Base-by-base conservation (phyloP, 2,329 filamentous ascomycete genomes). In the Escovopsis sp. region DNA sequence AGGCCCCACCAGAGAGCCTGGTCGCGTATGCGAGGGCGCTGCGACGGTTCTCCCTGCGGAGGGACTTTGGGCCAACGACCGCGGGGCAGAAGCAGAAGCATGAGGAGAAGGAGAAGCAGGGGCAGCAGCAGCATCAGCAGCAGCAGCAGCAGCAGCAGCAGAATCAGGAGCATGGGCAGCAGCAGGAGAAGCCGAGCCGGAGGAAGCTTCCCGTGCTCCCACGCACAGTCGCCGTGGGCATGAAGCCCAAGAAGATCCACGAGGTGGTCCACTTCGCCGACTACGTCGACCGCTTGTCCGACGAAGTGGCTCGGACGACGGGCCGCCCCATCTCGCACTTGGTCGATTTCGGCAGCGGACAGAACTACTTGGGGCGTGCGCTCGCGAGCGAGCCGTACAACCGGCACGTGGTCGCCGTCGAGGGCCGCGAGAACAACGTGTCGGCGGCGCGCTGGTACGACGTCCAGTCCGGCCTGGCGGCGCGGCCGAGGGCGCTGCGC, bases 201-300 rank as follows among this genome's bases (percentile, higher is more conserved):
- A 6, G 6, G 21, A 63, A 65, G 37, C 58, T 70, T 37, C 64
- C 71, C 5, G 65, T 67, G 44, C 54, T 93, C 16, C 75, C 84
- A 3, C 70, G 74, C 33, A 70, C 79, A 45, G 72, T 94, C 13
- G 72, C 82, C 0, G 71, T 93, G 12, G 90, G 90, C 4, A 98
- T 98, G 90, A 93, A 85, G 42, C 73, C 80, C 14, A 98, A 98
- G 56, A 98, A 98, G 58, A 69, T 84, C 1, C 90, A 98, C 50
- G 90, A 98, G 60, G 90, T 96, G 23, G 72, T 76, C 40, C 76
- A 90, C 50, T 94, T 96, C 50, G 81, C 88, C n/a, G 71, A 72
- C 42, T 96, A 88, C 48, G 72, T 96, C 35, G 70, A 84, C 34
- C 50, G 59, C 3, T 60, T 79, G 9, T 65, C 71, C 0, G 57